phyloP scores from a whole-genome alignment of 2,329 filamentous ascomycete genomes.

The Lecanosticta acicola region DNA sequence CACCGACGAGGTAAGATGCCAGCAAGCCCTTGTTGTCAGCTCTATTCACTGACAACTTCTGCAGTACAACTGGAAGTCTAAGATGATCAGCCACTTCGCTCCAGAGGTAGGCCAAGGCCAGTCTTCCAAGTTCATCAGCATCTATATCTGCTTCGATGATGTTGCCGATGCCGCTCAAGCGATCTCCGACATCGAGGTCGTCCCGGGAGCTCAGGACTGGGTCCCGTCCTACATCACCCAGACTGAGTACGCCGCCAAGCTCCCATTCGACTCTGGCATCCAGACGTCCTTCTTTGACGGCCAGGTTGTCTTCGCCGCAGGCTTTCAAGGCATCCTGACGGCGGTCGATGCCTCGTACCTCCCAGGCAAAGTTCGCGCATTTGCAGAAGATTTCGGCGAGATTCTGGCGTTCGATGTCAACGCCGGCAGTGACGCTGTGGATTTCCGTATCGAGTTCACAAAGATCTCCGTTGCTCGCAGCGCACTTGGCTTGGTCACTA shows the following conservation, averaged over 20 bases:
- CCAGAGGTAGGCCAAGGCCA: conserved; percentile 3
- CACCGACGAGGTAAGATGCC: conserved; percentile 15
- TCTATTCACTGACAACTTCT: conserved; percentile 14
- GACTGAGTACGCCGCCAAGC: conserved; percentile 16
- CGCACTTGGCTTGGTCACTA: conserved; percentile 8
- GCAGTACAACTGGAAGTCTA: conserved; percentile 17
- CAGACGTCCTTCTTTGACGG: conserved; percentile 20
- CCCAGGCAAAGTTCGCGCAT: conserved; percentile 8
- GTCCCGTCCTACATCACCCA: conserved; percentile 14
- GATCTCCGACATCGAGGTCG: conserved; percentile 1
- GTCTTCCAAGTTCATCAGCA: conserved; percentile 4
- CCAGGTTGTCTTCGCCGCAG: conserved; percentile 25
- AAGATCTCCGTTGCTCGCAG: conserved; percentile 21
- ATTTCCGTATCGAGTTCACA: conserved; percentile 29
- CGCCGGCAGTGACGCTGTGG: conserved; percentile 10
- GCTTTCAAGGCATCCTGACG: conserved; percentile 9
- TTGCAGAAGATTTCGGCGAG: conserved; percentile 21
- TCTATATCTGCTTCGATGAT: conserved; percentile 36
- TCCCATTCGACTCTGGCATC: neutral
- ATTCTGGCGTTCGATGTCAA: conserved; percentile 20
- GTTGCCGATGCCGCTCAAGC: conserved; percentile 29
- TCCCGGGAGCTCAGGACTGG: neutral
- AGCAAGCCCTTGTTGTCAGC: neutral
- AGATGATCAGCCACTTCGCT: conserved; percentile 10
- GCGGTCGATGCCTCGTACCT: conserved; percentile 14